Evolutionary conservation across 1,284 basidiomycete genomes (phyloP), one percentile per base, ranked within the genome.

Genomic region (Agroathelia rolfsii): DNA sequence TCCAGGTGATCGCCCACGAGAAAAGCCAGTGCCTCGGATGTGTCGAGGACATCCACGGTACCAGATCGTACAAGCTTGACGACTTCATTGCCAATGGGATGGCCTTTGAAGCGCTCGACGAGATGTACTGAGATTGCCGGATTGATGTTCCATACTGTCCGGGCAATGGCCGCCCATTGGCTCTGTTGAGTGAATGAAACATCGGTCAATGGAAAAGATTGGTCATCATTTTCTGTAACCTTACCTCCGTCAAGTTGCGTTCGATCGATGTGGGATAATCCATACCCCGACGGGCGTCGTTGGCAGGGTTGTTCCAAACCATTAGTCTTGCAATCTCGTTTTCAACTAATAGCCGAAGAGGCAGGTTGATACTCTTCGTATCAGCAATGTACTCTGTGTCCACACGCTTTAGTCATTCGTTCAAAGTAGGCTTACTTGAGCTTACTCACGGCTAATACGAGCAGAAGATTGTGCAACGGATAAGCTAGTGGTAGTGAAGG

Each of bases 241-340:
- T 46, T 43, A 85, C 83, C 42, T 79, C 77, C 1, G 66, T 47
- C 42, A 80, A 61, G 6, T 64, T 62, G 36, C 69, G 66, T 46
- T 84, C 76, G n/a, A 65, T 58, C n/a, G 56, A 58, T 6, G 64
- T 60, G 18, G 66, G 44, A 31, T 80, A 62, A 48, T 88, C 78
- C 12, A 50, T 51, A 7, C 76, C 83, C 41, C 82, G 72, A 44
- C 71, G 76, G 3, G 66, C 47, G 41, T 93, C 88, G 42, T 80
- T 83, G 16, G 74, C 66, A 0, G 92, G 88, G 54, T 98, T 97
- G 30, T 69, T 66, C 95, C 95, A 98, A 2, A 98, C 92, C 3
- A 65, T 71, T 29, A 98, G 59, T 9, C 90, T 72, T 47, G 70
- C 76, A 26, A 94, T 76, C 53, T 99, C 95, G 50, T 87, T 93